Base-by-base conservation (phyloP, 2,329 filamentous ascomycete species). In the Paraconiothyrium brasiliense region DNA sequence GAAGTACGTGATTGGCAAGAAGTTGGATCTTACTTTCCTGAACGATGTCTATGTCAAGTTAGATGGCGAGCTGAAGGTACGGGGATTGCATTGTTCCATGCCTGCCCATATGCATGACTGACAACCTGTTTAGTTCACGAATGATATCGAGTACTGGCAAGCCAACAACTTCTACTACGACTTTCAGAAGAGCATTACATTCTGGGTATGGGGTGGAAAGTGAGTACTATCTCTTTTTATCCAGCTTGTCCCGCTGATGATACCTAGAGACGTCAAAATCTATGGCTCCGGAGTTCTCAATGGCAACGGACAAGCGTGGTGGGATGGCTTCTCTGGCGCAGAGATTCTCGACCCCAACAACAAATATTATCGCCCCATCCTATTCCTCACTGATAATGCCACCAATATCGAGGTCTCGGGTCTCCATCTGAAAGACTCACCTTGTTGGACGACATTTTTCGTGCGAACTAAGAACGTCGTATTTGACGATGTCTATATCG, bases 401-500 rank as follows among this genome's bases (percentile, higher is more conserved):
- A 89, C 86, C 4, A 84, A 87, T 24, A 72, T 89, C 2, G 81
- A 81, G 3, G 81, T 89, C 5, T 82, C 84, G 39, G 87, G 87
- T 1, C 86, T 89, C 57, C 83, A 84, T 16, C 82, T 88, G 67
- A 84, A 87, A 61, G 85, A 88, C 71, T 87, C 85, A 0, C 87
- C 87, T 1, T 88, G 85, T 78, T 89, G 87, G 87, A 88, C 84
- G 2, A 89, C 87, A 69, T 89, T 89, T 66, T 79, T 89, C 39
- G 85, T 89, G 14, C 83, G 83, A 35, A 87, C 82, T 66, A 80
- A 86, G 70, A 84, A 86, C 62, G 76, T 88, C 54, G 79, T 81
- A 2, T 86, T 85, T 59, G 82, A 84, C 43, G 79, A 87, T 59
- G 80, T 88, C 7, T 80, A 83, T 24, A 85, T 86, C 55, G 85